Evolutionary conservation across 208 protist species (phyloP).

Genomic region (Leishmania braziliensis): DNA sequence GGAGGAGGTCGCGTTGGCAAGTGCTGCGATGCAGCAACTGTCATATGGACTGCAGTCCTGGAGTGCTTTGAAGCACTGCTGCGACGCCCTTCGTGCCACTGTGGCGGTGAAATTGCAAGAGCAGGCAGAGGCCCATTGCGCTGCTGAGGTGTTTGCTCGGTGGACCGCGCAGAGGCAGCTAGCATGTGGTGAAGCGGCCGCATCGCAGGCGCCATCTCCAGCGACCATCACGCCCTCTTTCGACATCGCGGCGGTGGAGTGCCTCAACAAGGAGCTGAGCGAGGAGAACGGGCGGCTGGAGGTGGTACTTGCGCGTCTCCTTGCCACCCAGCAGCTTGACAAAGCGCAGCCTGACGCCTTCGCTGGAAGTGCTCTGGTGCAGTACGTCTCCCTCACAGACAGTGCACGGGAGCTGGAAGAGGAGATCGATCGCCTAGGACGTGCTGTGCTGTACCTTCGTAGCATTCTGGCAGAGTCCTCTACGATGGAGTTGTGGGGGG

Average conservation of each 20-base stretch:
- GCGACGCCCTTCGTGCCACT: conserved; percentile 12
- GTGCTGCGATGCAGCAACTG: conserved; percentile 26
- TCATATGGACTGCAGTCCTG: conserved; percentile 23
- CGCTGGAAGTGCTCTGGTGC: conserved; percentile 32
- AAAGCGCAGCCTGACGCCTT: conserved; percentile 1
- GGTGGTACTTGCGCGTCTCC: conserved; percentile 26
- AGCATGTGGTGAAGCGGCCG: neutral
- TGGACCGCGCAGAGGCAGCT: conserved; percentile 16
- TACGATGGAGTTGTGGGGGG: neutral
- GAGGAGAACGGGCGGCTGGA: conserved; percentile 36
- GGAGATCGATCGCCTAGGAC: conserved; percentile 40
- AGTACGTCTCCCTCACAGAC: conserved; percentile 15
- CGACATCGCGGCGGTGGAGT: conserved; percentile 26
- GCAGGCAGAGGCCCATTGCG: conserved; percentile 22
- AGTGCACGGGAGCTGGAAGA: conserved; percentile 31
- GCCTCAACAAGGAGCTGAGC: conserved; percentile 29
- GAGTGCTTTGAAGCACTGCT: conserved; percentile 5
- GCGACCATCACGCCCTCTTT: conserved; percentile 9
- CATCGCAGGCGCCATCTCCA: conserved; percentile 6
- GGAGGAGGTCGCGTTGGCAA: conserved; percentile 37
- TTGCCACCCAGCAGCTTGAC: conserved; percentile 4
- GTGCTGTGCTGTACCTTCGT: conserved; percentile 45
- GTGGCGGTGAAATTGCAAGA: conserved; percentile 25
- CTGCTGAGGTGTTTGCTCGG: conserved; percentile 16
- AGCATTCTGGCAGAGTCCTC: conserved; percentile 23